Percentiles rank a stretch among this genome's conserved stretches.
These are phyloP conservation scores for Backusella australiensis DNA, from an alignment of 192 early-diverging fungal species.

Conservation along the genomic window DNA sequence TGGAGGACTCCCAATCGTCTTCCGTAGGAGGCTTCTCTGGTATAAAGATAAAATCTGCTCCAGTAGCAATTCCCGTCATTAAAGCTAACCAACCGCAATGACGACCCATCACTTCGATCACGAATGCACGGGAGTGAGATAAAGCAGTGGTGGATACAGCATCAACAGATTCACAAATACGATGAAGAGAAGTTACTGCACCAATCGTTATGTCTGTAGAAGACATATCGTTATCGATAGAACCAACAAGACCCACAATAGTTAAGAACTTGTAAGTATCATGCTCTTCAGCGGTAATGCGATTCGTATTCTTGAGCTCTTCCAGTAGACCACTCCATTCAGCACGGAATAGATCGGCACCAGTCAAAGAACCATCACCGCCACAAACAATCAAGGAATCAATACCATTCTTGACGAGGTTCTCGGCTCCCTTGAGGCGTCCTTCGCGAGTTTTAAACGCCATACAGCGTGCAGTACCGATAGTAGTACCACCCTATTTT, in stretches of 20 bases:
- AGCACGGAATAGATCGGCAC: conserved; percentile 85
- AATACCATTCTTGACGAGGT: conserved; percentile 91
- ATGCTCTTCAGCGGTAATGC: conserved; percentile 61
- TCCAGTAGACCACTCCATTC: conserved; percentile 88
- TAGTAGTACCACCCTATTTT: conserved; percentile 86
- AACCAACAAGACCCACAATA: conserved; percentile 96
- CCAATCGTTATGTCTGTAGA: conserved; percentile 95
- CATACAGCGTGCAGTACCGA: conserved; percentile 90
- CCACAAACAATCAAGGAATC: conserved; percentile 95
- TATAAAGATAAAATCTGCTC: conserved; percentile 95
- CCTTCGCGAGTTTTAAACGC: conserved; percentile 86
- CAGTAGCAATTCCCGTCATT: conserved; percentile 83
- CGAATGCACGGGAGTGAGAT: conserved; percentile 95
- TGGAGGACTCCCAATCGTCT: conserved; percentile 84
- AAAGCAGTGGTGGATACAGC: conserved; percentile 88
- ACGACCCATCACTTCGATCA: conserved; percentile 98
- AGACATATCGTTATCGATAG: conserved; percentile 95
- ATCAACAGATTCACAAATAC: conserved; percentile 96
- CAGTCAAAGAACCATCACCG: conserved; percentile 96
- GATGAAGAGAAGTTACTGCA: conserved; percentile 86
- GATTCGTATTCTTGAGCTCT: conserved; percentile 66
- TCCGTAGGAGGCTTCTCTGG: conserved; percentile 89
- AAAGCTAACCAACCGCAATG: conserved; percentile 96
- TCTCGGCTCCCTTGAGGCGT: conserved; percentile 75
- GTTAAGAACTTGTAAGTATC: conserved; percentile 68